These are phyloP conservation scores for Linum trigynum DNA, from an alignment of 345 rosid genomes.

Conservation along the genomic window DNA sequence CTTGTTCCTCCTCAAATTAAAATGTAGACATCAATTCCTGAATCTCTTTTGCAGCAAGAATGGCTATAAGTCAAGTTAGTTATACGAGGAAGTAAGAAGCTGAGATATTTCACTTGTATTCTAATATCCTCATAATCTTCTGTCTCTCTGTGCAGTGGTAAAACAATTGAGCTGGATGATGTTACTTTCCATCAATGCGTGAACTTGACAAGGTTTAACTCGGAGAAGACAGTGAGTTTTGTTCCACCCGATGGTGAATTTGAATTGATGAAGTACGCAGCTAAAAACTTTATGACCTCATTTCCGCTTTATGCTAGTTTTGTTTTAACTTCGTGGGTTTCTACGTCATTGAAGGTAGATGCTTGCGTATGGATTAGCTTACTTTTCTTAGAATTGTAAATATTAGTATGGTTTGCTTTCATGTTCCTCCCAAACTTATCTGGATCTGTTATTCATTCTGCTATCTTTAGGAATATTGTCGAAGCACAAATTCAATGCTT, in stretches of 20 bases:
- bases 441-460: not conserved
- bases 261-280: constrained; percentile 99
- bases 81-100: not conserved
- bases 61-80: not conserved
- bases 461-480: not conserved
- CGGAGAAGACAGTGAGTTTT: constrained; percentile 96
- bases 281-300: constrained; percentile 6
- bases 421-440: too few relatives aligned
- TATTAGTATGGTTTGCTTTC: not conserved
- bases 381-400: not conserved
- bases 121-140: not conserved
- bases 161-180: constrained; percentile 98
- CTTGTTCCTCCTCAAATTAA: not conserved
- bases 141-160: constrained; percentile 50
- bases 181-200: constrained; percentile 98
- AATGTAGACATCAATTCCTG: not conserved
- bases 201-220: constrained; percentile 94
- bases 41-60: not conserved
- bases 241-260: constrained; percentile 99
- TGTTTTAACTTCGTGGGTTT: not conserved
- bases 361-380: not conserved
- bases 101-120: not conserved
- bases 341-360: not conserved
- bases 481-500: not conserved
- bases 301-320: not conserved